Conservation (phyloP, 257 asterid genomes). For the Jasminum sambac region DNA sequence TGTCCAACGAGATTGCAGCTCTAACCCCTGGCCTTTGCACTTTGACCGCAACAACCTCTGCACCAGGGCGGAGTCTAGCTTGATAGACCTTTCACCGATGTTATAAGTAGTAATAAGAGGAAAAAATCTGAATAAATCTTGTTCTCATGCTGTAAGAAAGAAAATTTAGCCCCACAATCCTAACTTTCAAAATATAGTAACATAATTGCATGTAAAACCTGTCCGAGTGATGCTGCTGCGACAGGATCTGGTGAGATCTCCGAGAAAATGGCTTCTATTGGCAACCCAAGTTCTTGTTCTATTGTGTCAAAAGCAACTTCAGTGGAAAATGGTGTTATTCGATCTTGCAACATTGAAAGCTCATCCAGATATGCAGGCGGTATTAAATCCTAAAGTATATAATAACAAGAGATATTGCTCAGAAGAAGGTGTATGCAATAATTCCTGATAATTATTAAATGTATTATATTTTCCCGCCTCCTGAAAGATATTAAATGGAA, state of each 20-base stretch:
- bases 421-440: not conserved
- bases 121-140: slow-evolving; percentile 15
- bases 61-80: slow-evolving; percentile 84
- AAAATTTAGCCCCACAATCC: slow-evolving; percentile 7
- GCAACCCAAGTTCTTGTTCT: slow-evolving; percentile 82
- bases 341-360: slow-evolving; percentile 89
- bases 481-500: not conserved
- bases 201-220: slow-evolving; percentile 43
- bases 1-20: slow-evolving; percentile 94
- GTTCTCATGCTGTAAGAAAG: slow-evolving; percentile 9
- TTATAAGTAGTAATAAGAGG: slow-evolving; percentile 14
- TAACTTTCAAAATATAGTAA: slow-evolving; percentile 13
- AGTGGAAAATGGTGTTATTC: slow-evolving; percentile 85
- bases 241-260: slow-evolving; percentile 96
- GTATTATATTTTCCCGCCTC: not conserved
- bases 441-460: not conserved
- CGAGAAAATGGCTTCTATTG: slow-evolving; percentile 76
- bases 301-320: slow-evolving; percentile 79
- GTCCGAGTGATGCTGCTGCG: slow-evolving; percentile 99
- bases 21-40: slow-evolving; percentile 99
- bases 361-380: slow-evolving; percentile 96
- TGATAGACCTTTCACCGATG: slow-evolving; percentile 71
- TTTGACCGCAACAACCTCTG: slow-evolving; percentile 86
- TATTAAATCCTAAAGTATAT: slow-evolving; percentile 67
- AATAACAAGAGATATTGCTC: not conserved